A percentile compares a stretch with the other conserved stretches of the same genome.
Evolutionary conservation across 1,284 basidiomycete species (phyloP).

Genomic region (Moesziomyces aphidis): DNA sequence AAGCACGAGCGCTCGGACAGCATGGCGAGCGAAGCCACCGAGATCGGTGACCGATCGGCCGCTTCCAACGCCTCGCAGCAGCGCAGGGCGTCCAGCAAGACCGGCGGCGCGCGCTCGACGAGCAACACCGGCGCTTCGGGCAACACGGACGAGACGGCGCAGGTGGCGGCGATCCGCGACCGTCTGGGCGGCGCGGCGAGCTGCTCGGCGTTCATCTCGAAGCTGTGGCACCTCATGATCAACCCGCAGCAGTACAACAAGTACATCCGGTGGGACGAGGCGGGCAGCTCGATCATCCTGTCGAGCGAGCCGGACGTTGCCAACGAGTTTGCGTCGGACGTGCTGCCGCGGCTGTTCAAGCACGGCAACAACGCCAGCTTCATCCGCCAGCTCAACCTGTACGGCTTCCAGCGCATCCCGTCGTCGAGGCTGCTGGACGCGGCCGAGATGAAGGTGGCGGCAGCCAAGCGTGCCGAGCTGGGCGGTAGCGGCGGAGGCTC

Average conservation of each 20-base stretch:
- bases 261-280: slow-evolving; percentile 64
- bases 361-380: slow-evolving; percentile 67
- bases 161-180: slow-evolving; percentile 66
- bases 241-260: slow-evolving; percentile 61
- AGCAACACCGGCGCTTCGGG: slow-evolving; percentile 46
- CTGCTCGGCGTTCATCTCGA: slow-evolving; percentile 67
- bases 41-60: slow-evolving; percentile 27
- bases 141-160: slow-evolving; percentile 57
- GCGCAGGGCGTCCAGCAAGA: slow-evolving; percentile 21
- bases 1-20: slow-evolving; percentile 51
- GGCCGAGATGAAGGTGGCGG: slow-evolving; percentile 59
- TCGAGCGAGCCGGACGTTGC: slow-evolving; percentile 62
- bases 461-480: slow-evolving; percentile 33
- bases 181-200: slow-evolving; percentile 65
- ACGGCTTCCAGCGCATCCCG: slow-evolving; percentile 66
- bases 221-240: slow-evolving; percentile 67
- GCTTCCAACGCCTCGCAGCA: slow-evolving; percentile 14
- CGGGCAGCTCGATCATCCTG: slow-evolving; percentile 65
- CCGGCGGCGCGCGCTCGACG: slow-evolving; percentile 18
- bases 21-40: slow-evolving; percentile 50
- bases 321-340: slow-evolving; percentile 64
- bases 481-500: slow-evolving; percentile 17
- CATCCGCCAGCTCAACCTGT: slow-evolving; percentile 66
- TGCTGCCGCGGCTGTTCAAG: slow-evolving; percentile 65
- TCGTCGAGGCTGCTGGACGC: slow-evolving; percentile 61